phyloP scores from a whole-genome alignment of 179 eudicot species.

The Heliamphora pulchella region DNA sequence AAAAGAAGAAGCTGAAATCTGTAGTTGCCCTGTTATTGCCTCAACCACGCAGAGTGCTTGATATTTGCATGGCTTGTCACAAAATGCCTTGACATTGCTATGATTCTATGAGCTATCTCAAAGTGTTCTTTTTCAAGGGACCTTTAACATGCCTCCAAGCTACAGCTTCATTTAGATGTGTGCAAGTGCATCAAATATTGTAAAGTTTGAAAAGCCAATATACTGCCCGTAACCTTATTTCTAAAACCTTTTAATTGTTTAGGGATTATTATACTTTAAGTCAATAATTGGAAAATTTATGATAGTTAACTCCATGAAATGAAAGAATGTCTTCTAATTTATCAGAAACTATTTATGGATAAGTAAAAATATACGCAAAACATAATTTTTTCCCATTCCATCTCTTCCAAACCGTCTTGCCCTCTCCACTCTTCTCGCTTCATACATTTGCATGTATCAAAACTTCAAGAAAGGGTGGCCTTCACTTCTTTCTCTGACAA shows the following conservation, averaged over 20 bases:
- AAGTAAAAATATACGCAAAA: too few relatives aligned
- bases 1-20: constrained; percentile 3
- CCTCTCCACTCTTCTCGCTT: too few relatives aligned
- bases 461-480: too few relatives aligned
- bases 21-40: constrained; percentile 1
- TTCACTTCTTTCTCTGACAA: too few relatives aligned
- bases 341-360: too few relatives aligned
- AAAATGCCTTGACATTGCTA: background rate
- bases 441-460: too few relatives aligned
- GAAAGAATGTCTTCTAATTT: too few relatives aligned
- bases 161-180: background rate
- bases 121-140: background rate
- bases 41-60: background rate
- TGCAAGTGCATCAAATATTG: background rate
- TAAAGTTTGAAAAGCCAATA: background rate
- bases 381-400: too few relatives aligned
- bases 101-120: background rate
- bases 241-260: background rate
- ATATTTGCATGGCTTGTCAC: background rate
- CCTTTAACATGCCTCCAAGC: constrained; percentile 5
- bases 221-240: background rate
- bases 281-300: too few relatives aligned
- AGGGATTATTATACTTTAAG: too few relatives aligned
- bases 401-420: too few relatives aligned
- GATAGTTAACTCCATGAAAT: too few relatives aligned